Evolutionary conservation across 2,329 filamentous ascomycete species (phyloP), one percentile per base, ranked within the genome.

Genomic region (Diaporthe sp.): DNA sequence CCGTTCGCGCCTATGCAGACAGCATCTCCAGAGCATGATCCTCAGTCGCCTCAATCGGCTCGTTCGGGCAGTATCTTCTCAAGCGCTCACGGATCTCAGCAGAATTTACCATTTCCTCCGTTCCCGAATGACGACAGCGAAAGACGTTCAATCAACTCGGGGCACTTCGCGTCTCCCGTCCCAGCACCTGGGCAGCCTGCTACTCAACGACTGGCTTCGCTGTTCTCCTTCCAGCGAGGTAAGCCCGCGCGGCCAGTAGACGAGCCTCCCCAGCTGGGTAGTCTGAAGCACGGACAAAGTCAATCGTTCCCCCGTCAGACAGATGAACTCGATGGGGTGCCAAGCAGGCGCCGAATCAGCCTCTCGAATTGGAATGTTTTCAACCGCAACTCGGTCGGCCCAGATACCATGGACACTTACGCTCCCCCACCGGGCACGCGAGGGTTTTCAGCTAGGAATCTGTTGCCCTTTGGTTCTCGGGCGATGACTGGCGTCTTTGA

Each of bases 281-380:
- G 89, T 28, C 85, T 96, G 19, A 94, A 94, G 80, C 84, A 90
- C 40, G 89, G 90, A 0, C 93, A 96, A 80, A 95, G 93, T 79
- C 93, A 95, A 80, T 96, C 94, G 0, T 91, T 97, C 77, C 94
- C 94, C 8, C 86, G 89, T 25, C 88, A 89, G 75, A 84, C 84
- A 76, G 93, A 89, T 30, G 91, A 91, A 17, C 82, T 82, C 78
- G 93, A 88, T 80, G 85, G 80, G 76, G 83, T 84, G 81, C 86
- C 80, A 76, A 90, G 81, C 82, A 90, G 85, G 82, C 90, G 90
- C 33, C 87, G 89, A 52, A 88, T 89, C 47, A 92, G 89, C 78
- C 87, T 92, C 58, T 87, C 88, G 3, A 87, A 89, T 74, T 94
- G 89, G 89, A 87, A 83, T 71, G 83, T 89, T 80, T 91, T 91